Conservation (phyloP, 768 basidiomycete genomes). For the Panaeolus cyanescens region DNA sequence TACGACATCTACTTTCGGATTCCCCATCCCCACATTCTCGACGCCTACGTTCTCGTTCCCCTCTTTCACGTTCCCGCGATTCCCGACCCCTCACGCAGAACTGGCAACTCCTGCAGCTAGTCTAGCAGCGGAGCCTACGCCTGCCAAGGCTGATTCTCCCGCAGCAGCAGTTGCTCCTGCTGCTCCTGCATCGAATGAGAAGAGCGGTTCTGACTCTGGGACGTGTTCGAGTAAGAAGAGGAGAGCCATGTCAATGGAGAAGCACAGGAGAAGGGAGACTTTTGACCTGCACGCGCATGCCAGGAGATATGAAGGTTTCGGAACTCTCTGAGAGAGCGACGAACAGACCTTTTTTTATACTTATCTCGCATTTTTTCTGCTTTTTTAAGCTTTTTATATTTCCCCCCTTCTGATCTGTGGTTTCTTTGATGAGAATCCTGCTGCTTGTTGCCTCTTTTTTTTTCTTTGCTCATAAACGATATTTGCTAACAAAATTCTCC, state of each 20-base stretch:
- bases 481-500: not conserved
- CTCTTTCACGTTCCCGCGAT: not conserved
- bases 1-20: constrained; percentile 10
- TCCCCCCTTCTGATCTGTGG: too few relatives aligned
- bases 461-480: not conserved
- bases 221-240: constrained; percentile 16
- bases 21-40: constrained; percentile 13
- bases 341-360: not conserved
- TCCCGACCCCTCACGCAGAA: not conserved
- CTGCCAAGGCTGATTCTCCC: not conserved
- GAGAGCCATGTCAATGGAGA: constrained; percentile 8
- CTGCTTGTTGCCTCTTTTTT: not conserved
- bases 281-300: not conserved
- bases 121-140: not conserved
- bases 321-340: not conserved
- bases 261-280: constrained; percentile 12
- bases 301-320: not conserved
- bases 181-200: not conserved
- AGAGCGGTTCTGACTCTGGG: constrained; percentile 4
- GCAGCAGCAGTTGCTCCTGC: not conserved
- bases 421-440: not conserved
- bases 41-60: constrained; percentile 11
- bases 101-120: not conserved
- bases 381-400: too few relatives aligned
- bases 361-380: not conserved